Base-by-base conservation (phyloP, 2,329 filamentous ascomycete genomes). In the Colletotrichum gloeosporioides region DNA sequence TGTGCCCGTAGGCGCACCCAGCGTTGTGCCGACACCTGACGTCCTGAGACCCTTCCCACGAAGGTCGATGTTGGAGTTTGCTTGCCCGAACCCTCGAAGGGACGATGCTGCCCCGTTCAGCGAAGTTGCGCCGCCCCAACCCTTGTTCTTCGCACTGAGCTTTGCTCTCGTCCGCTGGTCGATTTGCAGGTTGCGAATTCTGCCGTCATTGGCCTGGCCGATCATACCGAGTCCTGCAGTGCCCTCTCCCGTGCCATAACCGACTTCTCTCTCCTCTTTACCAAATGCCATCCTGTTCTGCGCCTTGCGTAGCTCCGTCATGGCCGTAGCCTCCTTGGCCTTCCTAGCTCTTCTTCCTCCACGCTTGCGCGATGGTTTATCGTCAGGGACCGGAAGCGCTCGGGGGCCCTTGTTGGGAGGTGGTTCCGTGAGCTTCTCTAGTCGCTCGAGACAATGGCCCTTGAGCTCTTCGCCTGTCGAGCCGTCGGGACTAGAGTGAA, bases 211-310 rank as follows among this genome's bases (percentile, higher is more conserved):
- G 78, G 92, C 89, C 81, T 95, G 93, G 1, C 97, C 97, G 78
- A 99, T 96, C 97, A 99, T 99, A 72, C 97, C 97, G 84, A 99
- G 88, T 32, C 97, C 97, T 76, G 93, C 93, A 0, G 96, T 98
- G 71, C 92, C 92, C 79, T 98, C 96, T 67, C 96, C 95, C 1
- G 92, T 92, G 44, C 96, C 96, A 83, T 98, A 99, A 36, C 96
- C 96, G 2, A 97, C 93, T 85, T 99, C 97, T 80, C 92, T 93
- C 85, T 99, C 97, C 84, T 99, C 96, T 83, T 98, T 97, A 75
- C 96, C 96, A 82, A 99, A 99, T 0, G 93, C 95, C 91, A 99
- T 94, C 70, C 97, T 92, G 86, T 99, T 99, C 86, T 99, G 97
- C 6, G 96, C 96, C 85, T 99, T 98, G 79, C 96, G 93, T 34